Evolutionary conservation across 164 flowering plant genomes (phyloP).

Genomic region (Nymphaea colorata): DNA sequence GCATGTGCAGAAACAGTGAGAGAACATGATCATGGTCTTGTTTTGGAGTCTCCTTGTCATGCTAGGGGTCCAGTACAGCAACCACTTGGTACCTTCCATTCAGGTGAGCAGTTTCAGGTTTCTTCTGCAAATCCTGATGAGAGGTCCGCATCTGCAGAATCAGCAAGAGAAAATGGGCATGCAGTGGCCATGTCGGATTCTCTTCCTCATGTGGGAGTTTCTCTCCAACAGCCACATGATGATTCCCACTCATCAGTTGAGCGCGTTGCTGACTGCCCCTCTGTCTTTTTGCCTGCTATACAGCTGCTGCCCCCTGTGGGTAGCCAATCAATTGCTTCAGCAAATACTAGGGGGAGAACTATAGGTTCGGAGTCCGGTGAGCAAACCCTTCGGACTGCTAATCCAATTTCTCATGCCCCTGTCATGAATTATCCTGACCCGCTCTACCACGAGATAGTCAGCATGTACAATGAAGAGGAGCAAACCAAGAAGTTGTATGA

Average conservation of each 20-base stretch:
- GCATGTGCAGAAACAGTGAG: not conserved
- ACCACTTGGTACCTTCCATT: not conserved
- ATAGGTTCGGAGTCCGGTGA: conserved; percentile 3
- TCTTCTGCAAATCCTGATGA: not conserved
- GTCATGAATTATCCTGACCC: conserved; percentile 26
- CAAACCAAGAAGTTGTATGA: conserved; percentile 25
- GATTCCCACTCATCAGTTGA: not conserved
- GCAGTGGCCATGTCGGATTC: not conserved
- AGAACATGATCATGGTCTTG: not conserved
- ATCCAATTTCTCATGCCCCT: conserved; percentile 11
- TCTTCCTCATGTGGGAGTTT: not conserved
- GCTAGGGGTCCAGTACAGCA: not conserved
- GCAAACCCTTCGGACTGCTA: conserved; percentile 12
- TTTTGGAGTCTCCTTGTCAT: not conserved
- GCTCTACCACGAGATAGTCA: conserved; percentile 47
- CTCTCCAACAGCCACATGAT: not conserved
- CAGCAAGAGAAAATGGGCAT: not conserved
- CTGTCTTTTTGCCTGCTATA: conserved; percentile 1
- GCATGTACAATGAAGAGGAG: conserved; percentile 35
- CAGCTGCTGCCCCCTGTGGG: conserved; percentile 1
- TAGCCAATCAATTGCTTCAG: not conserved
- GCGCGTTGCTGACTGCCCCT: not conserved
- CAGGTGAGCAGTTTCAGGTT: not conserved
- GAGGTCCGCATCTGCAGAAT: not conserved
- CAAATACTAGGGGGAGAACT: conserved; percentile 6